Evolutionary conservation across 352 stramenopile genomes (phyloP).

Genomic region (Phytophthora idaei): DNA sequence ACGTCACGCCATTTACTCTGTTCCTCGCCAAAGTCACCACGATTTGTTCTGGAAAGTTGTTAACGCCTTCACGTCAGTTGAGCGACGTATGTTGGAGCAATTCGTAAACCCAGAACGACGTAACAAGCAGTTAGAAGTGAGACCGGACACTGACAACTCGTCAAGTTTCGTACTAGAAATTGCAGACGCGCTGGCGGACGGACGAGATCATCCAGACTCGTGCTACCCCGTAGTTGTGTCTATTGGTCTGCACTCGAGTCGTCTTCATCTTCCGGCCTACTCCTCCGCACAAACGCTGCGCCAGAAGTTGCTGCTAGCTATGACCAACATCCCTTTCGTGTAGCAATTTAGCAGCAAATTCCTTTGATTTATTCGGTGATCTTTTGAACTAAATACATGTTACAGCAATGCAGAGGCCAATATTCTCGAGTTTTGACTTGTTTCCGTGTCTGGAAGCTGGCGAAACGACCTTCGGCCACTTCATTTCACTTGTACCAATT

Average conservation of each 20-base stretch:
- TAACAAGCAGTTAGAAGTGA: constrained; percentile 15
- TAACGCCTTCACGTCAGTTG: constrained; percentile 48
- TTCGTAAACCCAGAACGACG: constrained; percentile 47
- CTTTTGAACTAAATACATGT: constrained; percentile 55
- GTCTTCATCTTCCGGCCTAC: constrained; percentile 69
- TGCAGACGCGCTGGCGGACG: constrained; percentile 43
- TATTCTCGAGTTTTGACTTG: not conserved
- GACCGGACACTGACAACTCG: not conserved
- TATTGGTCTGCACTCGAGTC: constrained; percentile 30
- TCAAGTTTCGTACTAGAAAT: constrained; percentile 52
- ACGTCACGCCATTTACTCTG: constrained; percentile 36
- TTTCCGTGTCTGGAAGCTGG: constrained; percentile 10
- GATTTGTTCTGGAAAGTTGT: constrained; percentile 55
- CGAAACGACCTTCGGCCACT: constrained; percentile 17
- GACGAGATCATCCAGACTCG: constrained; percentile 54
- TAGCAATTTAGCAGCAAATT: constrained; percentile 26
- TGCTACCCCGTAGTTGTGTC: constrained; percentile 64
- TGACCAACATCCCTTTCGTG: constrained; percentile 44
- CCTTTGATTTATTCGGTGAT: constrained; percentile 29
- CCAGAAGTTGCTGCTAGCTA: constrained; percentile 66
- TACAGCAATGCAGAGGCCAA: constrained; percentile 29
- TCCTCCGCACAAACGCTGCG: constrained; percentile 50
- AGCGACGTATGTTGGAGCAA: constrained; percentile 46
- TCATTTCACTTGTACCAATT: constrained; percentile 23
- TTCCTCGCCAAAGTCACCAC: constrained; percentile 35